Conservation (phyloP, 371 early-diverging fungal species). For the Batkoa obscura region DNA sequence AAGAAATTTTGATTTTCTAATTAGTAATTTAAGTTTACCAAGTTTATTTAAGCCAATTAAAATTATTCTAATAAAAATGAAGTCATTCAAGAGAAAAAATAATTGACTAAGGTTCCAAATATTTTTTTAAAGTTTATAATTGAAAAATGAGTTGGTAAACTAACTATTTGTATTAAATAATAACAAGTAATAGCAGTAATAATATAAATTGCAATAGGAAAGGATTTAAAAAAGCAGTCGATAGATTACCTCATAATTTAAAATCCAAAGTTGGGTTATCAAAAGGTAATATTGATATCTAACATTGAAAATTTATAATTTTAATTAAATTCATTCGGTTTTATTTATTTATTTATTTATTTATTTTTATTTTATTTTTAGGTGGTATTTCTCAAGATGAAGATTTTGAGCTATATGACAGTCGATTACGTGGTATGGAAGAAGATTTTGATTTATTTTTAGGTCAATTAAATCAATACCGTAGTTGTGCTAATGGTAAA, state of each 20-base stretch:
- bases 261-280: not conserved
- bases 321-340: not conserved
- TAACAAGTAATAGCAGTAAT: no score
- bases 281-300: not conserved
- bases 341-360: no score
- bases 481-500: not conserved
- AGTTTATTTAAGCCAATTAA: no score
- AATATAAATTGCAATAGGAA: not conserved
- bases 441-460: not conserved
- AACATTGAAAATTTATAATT: not conserved
- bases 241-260: constrained; percentile 2
- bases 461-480: not conserved
- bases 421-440: not conserved
- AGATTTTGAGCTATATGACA: not conserved
- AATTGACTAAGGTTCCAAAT: no score
- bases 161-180: no score
- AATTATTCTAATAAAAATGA: no score
- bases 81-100: no score
- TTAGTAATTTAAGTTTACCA: no score
- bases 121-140: no score
- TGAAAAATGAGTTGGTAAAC: no score
- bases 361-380: no score
- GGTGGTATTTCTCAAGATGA: not conserved
- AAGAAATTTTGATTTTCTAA: no score
- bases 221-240: constrained; percentile 8